Percentiles rank a stretch among this genome's conserved stretches.
phyloP scores from a whole-genome alignment of 495 filamentous ascomycete genomes.

The Hypoxylon perforatum region DNA sequence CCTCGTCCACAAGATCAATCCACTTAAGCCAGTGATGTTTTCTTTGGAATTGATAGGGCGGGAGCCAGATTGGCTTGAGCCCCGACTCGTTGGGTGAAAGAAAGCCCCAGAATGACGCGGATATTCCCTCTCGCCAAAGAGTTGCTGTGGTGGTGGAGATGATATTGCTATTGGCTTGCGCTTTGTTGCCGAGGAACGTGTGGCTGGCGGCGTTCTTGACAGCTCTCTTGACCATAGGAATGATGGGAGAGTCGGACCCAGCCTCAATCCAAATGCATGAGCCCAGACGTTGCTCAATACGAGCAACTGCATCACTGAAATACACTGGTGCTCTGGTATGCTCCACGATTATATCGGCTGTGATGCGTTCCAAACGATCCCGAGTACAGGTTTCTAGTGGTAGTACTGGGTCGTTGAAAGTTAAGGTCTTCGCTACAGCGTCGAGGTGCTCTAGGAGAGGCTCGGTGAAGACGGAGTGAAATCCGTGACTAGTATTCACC shows the following conservation, averaged over 20 bases:
- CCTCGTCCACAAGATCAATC: conserved; percentile 9
- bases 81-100: conserved; percentile 5
- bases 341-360: conserved; percentile 24
- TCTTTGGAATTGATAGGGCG: conserved; percentile 66
- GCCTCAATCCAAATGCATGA: conserved; percentile 52
- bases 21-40: conserved; percentile 10
- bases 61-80: conserved; percentile 52
- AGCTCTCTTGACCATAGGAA: conserved; percentile 43
- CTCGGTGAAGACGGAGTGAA: conserved; percentile 57
- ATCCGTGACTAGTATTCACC: conserved; percentile 56
- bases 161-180: not conserved
- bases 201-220: conserved; percentile 1
- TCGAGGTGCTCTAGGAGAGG: conserved; percentile 46
- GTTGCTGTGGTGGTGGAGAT: not conserved
- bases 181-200: conserved; percentile 8
- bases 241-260: conserved; percentile 47
- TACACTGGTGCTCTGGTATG: conserved; percentile 51
- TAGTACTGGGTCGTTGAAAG: conserved; percentile 43
- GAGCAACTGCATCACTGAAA: conserved; percentile 46
- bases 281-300: conserved; percentile 41
- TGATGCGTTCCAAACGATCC: conserved; percentile 8
- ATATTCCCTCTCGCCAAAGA: conserved; percentile 9
- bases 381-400: conserved; percentile 48
- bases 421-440: conserved; percentile 37
- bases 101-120: conserved; percentile 18